Conservation (phyloP, 2,329 filamentous ascomycete species). For the Colletotrichum sp. region DNA sequence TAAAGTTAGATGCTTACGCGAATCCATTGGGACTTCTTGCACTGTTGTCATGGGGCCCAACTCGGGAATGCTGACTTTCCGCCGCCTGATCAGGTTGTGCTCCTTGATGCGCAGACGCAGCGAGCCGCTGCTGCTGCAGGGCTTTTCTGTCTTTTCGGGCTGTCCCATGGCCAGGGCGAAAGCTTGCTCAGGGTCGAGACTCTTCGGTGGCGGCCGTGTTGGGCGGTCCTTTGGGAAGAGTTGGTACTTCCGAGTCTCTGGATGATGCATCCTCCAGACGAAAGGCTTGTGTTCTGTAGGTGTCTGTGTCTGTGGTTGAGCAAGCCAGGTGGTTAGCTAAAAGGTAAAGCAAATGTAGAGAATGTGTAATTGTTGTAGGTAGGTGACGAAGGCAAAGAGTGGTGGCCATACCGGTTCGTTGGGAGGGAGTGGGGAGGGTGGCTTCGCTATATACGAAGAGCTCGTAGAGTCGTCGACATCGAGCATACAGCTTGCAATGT, state of each 20-base stretch:
- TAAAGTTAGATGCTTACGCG: constrained; percentile 56
- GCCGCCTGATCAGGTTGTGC: constrained; percentile 60
- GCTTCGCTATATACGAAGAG: constrained; percentile 56
- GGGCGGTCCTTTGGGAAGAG: constrained; percentile 63
- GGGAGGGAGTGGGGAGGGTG: constrained; percentile 49
- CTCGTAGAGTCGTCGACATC: constrained; percentile 45
- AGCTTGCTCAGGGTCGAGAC: constrained; percentile 56
- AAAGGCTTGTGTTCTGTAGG: constrained; percentile 53
- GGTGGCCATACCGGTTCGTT: constrained; percentile 48
- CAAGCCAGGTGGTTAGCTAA: constrained; percentile 15
- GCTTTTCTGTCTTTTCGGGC: constrained; percentile 46
- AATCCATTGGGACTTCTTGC: constrained; percentile 72
- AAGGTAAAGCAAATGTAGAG: constrained; percentile 21
- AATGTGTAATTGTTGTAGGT: background rate
- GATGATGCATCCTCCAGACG: constrained; percentile 64
- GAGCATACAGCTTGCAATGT: constrained; percentile 66
- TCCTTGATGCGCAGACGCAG: constrained; percentile 63
- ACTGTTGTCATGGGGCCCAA: constrained; percentile 73
- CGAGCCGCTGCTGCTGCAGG: constrained; percentile 39
- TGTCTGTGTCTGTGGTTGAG: constrained; percentile 21
- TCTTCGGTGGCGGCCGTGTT: constrained; percentile 46
- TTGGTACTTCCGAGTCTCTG: constrained; percentile 63
- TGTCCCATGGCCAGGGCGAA: constrained; percentile 47
- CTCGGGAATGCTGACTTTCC: constrained; percentile 70
- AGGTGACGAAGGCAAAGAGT: constrained; percentile 13